These are phyloP conservation scores for Pisolithus orientalis DNA, from an alignment of 768 basidiomycete genomes.

Conservation along the genomic window DNA sequence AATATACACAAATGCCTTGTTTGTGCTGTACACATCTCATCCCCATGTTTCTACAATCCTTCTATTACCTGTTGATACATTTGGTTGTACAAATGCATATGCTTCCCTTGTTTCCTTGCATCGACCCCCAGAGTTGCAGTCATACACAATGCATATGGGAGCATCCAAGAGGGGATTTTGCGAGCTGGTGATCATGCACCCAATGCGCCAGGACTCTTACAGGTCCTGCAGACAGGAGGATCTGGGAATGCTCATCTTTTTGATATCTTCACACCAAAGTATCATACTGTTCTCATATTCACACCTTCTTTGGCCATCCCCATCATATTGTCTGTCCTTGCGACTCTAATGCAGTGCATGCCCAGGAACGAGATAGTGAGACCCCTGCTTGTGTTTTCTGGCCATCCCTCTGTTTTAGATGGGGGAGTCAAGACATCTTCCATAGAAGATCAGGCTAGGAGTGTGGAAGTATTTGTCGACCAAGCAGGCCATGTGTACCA, in stretches of 20 bases:
- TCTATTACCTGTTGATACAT: too few species aligned
- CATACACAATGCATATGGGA: too few species aligned
- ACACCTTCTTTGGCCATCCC: conserved; percentile 6
- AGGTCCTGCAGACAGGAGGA: too few species aligned
- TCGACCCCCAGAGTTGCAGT: too few species aligned
- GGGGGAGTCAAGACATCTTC: not conserved
- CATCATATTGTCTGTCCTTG: not conserved
- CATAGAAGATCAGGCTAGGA: not conserved
- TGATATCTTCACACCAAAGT: not conserved
- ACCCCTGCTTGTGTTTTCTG: not conserved
- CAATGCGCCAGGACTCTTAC: too few species aligned
- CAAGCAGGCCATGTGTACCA: not conserved
- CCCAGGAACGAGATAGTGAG: not conserved
- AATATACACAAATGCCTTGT: too few species aligned
- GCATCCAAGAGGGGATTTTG: too few species aligned
- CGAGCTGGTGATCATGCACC: too few species aligned
- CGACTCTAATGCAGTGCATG: not conserved
- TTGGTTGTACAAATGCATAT: too few species aligned
- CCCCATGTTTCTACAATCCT: too few species aligned
- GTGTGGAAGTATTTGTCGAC: not conserved
- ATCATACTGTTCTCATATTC: conserved; percentile 40
- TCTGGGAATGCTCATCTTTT: not conserved
- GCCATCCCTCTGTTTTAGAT: not conserved
- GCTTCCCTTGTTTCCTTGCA: too few species aligned
- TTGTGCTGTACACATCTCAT: too few species aligned